These are phyloP conservation scores for Tolypocladium pustulatum DNA, from an alignment of 2,329 filamentous ascomycete genomes.

Conservation along the genomic window DNA sequence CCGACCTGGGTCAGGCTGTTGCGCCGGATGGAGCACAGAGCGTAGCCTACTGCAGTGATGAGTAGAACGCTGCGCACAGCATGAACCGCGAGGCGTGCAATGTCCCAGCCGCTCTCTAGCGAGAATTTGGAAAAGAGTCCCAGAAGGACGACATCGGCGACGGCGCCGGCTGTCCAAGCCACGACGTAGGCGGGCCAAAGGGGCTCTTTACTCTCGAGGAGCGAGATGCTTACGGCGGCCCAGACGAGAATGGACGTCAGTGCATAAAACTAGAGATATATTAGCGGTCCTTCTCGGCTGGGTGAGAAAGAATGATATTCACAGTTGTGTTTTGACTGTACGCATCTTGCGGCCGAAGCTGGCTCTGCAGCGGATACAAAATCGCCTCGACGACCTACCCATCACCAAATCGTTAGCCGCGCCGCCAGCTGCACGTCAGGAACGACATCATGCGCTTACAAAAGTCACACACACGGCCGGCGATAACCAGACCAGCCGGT, in stretches of 20 bases:
- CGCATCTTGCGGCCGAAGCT: not conserved
- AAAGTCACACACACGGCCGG: not conserved
- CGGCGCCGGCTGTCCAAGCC: slow-evolving; percentile 2
- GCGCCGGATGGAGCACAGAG: not conserved
- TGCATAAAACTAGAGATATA: not conserved
- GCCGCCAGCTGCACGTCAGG: not conserved
- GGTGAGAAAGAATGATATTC: not conserved
- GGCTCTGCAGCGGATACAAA: not conserved
- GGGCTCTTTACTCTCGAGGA: slow-evolving; percentile 3
- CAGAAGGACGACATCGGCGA: slow-evolving; percentile 2
- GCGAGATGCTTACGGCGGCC: slow-evolving; percentile 3
- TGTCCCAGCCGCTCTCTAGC: not conserved
- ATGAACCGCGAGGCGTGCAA: not conserved
- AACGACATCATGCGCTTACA: not conserved
- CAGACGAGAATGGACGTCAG: slow-evolving; percentile 4
- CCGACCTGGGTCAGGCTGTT: not conserved
- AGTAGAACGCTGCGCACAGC: not conserved
- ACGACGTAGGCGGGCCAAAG: slow-evolving; percentile 5
- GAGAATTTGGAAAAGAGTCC: not conserved
- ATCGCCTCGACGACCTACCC: not conserved
- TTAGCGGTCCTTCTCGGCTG: not conserved
- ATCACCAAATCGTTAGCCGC: not conserved
- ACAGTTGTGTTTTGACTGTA: not conserved
- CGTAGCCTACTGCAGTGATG: not conserved
- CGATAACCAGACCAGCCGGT: not conserved